Conservation (phyloP, 1,284 basidiomycete species). For the Ustanciosporium gigantosporum region DNA sequence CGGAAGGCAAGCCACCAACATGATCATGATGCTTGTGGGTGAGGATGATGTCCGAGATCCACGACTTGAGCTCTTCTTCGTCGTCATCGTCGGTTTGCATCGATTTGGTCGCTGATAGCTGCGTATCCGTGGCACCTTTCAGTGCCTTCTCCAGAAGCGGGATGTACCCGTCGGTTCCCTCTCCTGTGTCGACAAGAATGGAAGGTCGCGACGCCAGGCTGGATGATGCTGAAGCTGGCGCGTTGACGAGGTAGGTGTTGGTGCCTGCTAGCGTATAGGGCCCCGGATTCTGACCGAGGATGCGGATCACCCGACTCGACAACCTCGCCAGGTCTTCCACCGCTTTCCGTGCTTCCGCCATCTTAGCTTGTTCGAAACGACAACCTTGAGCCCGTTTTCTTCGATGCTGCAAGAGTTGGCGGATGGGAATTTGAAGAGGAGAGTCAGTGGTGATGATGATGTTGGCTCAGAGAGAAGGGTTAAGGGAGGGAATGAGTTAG, state of each 20-base stretch:
- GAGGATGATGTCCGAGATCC: constrained; percentile 71
- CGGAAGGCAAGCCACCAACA: constrained; percentile 73
- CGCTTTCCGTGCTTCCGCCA: constrained; percentile 40
- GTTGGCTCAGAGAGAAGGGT: too few species aligned
- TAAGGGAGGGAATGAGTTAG: too few species aligned
- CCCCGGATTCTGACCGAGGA: constrained; percentile 77
- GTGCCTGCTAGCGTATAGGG: constrained; percentile 87
- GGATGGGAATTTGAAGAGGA: too few species aligned
- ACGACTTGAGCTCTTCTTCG: constrained; percentile 32
- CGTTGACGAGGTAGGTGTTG: constrained; percentile 85
- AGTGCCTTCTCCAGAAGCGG: constrained; percentile 71
- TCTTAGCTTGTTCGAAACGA: too few species aligned
- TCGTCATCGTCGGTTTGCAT: constrained; percentile 22
- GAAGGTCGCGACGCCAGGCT: constrained; percentile 66
- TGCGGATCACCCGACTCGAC: constrained; percentile 55
- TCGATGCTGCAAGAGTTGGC: too few species aligned
- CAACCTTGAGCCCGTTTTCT: too few species aligned
- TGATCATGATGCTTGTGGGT: constrained; percentile 92
- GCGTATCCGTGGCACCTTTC: constrained; percentile 23
- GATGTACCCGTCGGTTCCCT: constrained; percentile 74
- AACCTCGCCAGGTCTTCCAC: constrained; percentile 34
- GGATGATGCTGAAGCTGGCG: constrained; percentile 45
- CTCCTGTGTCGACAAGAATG: constrained; percentile 85
- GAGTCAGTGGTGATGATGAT: too few species aligned
- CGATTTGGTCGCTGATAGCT: constrained; percentile 2